A percentile compares a stretch with the other conserved stretches of the same genome.
Evolutionary conservation across 1,284 basidiomycete species (phyloP).

Genomic region (Cerrena zonata): DNA sequence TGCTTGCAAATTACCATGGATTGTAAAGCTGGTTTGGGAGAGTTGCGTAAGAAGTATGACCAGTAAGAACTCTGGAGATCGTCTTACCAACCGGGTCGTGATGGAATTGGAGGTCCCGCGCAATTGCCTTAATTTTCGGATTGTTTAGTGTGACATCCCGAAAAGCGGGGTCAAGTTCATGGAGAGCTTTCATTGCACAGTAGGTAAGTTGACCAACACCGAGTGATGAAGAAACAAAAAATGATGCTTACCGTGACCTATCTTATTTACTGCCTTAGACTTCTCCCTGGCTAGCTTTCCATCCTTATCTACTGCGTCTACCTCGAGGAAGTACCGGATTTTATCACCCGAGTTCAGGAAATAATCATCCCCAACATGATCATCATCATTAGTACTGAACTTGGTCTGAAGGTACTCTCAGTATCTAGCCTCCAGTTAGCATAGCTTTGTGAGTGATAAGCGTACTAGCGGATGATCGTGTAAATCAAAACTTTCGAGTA

Average conservation of each 20-base stretch:
- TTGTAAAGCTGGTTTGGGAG: conserved; percentile 62
- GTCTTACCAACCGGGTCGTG: conserved; percentile 71
- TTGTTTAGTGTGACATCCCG: conserved; percentile 74
- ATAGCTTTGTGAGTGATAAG: conserved; percentile 1
- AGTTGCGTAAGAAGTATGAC: not conserved
- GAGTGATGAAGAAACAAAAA: conserved; percentile 1
- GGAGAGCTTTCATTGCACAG: too few species aligned
- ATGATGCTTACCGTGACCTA: conserved; percentile 67
- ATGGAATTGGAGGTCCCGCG: conserved; percentile 73
- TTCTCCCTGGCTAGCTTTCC: conserved; percentile 74
- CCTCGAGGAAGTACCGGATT: conserved; percentile 85
- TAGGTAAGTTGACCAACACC: conserved; percentile 12
- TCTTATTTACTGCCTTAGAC: conserved; percentile 75
- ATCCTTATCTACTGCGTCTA: conserved; percentile 62
- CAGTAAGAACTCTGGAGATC: conserved; percentile 11
- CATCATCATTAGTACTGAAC: conserved; percentile 76
- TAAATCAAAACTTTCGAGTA: conserved; percentile 73
- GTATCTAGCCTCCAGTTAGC: not conserved
- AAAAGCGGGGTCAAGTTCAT: conserved; percentile 80
- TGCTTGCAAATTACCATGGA: conserved; percentile 95
- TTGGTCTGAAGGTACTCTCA: conserved; percentile 61
- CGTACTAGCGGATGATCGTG: conserved; percentile 75
- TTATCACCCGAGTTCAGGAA: conserved; percentile 90
- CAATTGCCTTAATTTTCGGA: conserved; percentile 59
- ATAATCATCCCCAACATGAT: conserved; percentile 86